Conservation (phyloP, 2,329 filamentous ascomycete genomes). For the Tetracladium maxilliforme region DNA sequence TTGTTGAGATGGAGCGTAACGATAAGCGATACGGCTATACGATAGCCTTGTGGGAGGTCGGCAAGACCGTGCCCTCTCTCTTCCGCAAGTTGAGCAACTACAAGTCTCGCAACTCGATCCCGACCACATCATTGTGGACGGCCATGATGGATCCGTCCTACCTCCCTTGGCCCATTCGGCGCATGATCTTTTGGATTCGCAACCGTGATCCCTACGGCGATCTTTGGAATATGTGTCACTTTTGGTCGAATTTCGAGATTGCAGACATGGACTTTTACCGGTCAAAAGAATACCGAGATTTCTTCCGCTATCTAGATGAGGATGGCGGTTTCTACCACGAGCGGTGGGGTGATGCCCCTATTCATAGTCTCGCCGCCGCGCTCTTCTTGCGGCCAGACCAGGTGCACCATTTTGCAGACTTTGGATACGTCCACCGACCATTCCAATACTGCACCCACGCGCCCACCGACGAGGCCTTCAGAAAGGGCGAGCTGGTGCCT, state of each 20-base stretch:
- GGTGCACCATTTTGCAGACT: slow-evolving; percentile 27
- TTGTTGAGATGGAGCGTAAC: slow-evolving; percentile 26
- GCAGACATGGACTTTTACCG: slow-evolving; percentile 29
- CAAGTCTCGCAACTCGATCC: slow-evolving; percentile 20
- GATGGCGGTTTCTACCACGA: slow-evolving; percentile 27
- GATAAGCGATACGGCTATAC: slow-evolving; percentile 29
- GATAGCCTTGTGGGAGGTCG: slow-evolving; percentile 26
- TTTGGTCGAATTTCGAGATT: slow-evolving; percentile 33
- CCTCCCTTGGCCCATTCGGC: slow-evolving; percentile 24
- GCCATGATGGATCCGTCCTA: slow-evolving; percentile 23
- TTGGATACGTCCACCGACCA: slow-evolving; percentile 24
- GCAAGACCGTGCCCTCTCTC: slow-evolving; percentile 23
- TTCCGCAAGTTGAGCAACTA: slow-evolving; percentile 24
- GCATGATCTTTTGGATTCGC: slow-evolving; percentile 16
- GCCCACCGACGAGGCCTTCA: too few species aligned
- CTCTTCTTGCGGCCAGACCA: slow-evolving; percentile 22
- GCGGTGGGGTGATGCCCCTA: slow-evolving; percentile 28
- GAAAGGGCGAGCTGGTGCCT: too few species aligned
- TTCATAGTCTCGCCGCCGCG: slow-evolving; percentile 25
- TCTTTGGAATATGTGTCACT: slow-evolving; percentile 27
- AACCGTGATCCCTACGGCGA: slow-evolving; percentile 22
- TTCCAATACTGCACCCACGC: slow-evolving; percentile 16
- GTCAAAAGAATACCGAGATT: slow-evolving; percentile 20
- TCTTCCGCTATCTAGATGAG: slow-evolving; percentile 23
- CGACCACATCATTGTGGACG: slow-evolving; percentile 21